A percentile compares a stretch with the other conserved stretches of the same genome.
phyloP scores from a whole-genome alignment of 495 filamentous ascomycete species.

The Penicillium daleae region DNA sequence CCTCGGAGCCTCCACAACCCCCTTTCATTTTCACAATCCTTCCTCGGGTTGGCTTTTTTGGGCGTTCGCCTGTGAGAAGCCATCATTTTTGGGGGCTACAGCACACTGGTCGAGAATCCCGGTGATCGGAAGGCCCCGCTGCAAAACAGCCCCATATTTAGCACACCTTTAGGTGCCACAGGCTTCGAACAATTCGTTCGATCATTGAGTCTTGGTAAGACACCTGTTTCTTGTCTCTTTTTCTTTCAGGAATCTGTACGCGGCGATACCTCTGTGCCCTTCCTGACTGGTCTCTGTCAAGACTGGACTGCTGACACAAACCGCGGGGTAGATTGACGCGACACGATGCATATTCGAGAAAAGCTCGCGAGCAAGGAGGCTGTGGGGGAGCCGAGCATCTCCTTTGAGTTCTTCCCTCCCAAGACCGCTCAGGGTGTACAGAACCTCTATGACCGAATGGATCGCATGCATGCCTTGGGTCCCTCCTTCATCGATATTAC shows the following conservation, averaged over 20 bases:
- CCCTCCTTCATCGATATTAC: constrained; percentile 98
- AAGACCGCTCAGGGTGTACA: constrained; percentile 98
- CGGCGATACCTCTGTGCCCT: neutral
- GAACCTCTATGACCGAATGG: constrained; percentile 99
- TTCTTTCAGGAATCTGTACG: neutral
- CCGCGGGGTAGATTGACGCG: constrained; percentile 20
- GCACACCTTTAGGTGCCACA: constrained; percentile 12
- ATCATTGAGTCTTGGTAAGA: constrained; percentile 7
- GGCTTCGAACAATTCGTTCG: constrained; percentile 17
- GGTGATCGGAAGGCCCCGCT: constrained; percentile 23
- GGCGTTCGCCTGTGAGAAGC: neutral
- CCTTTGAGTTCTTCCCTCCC: constrained; percentile 99
- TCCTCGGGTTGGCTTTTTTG: neutral
- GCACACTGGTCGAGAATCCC: constrained; percentile 21
- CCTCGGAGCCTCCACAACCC: constrained; percentile 17
- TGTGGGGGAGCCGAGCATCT: constrained; percentile 81
- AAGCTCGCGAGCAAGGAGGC: constrained; percentile 84
- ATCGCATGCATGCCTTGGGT: constrained; percentile 94
- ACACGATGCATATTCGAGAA: constrained; percentile 82
- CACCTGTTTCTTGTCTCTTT: neutral
- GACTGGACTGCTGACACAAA: constrained; percentile 15
- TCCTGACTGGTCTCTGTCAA: neutral
- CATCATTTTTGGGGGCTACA: constrained; percentile 6
- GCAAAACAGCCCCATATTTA: constrained; percentile 17
- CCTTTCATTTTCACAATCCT: constrained; percentile 17